Evolutionary conservation across 768 basidiomycete genomes (phyloP).

Genomic region (Termitomyces sp.): DNA sequence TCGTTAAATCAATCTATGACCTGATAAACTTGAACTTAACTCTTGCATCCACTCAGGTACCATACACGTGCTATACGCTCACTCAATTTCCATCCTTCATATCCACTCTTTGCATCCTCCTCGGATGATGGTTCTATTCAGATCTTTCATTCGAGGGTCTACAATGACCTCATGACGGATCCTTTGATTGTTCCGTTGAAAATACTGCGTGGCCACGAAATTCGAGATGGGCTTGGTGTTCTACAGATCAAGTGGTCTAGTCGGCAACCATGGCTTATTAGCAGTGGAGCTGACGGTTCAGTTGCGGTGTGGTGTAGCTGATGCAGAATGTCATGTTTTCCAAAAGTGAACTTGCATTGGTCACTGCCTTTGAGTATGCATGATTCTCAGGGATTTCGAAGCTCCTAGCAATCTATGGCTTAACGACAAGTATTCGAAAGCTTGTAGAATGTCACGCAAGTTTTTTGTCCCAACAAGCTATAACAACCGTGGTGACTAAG

Average conservation of each 20-base stretch:
- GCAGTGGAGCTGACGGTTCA: conserved; percentile 88
- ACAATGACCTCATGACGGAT: conserved; percentile 93
- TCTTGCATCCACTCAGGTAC: conserved; percentile 48
- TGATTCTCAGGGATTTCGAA: conserved; percentile 7
- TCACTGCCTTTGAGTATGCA: not conserved
- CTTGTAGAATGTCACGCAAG: not conserved
- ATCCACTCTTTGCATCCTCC: conserved; percentile 93
- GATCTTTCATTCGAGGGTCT: conserved; percentile 93
- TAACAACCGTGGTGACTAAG: not conserved
- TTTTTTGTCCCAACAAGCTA: not conserved
- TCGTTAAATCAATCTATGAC: conserved; percentile 15
- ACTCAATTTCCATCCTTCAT: conserved; percentile 87
- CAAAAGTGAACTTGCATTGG: not conserved
- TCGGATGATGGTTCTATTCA: conserved; percentile 98
- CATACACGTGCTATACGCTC: conserved; percentile 92
- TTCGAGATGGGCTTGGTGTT: conserved; percentile 86
- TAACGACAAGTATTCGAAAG: not conserved
- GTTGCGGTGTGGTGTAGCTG: conserved; percentile 86
- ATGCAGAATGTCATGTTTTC: conserved; percentile 7
- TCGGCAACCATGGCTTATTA: conserved; percentile 88
- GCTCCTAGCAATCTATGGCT: not conserved
- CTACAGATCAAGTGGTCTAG: conserved; percentile 86
- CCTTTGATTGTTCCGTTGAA: conserved; percentile 97
- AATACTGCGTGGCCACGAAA: conserved; percentile 86
- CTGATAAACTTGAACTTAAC: conserved; percentile 7